Conservation (phyloP, 2,329 filamentous ascomycete genomes). For the Diaporthe nobilis region DNA sequence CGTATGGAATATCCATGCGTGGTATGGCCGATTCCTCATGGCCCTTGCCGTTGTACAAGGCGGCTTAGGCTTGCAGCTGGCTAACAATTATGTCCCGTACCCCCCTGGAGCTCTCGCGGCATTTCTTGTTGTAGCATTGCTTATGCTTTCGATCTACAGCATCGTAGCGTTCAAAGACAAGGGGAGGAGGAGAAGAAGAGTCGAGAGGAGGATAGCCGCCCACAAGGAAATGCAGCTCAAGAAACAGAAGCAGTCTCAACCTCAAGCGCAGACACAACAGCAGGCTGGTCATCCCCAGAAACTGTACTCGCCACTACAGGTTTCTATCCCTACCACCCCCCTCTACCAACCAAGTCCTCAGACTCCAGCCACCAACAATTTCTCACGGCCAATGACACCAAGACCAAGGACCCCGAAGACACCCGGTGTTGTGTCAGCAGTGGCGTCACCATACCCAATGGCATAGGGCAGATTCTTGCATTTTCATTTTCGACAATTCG, state of each 20-base stretch:
- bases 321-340: background rate
- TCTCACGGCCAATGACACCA: slow-evolving; percentile 5
- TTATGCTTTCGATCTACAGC: slow-evolving; percentile 3
- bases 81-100: background rate
- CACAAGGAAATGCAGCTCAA: background rate
- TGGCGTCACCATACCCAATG: background rate
- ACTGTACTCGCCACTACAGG: slow-evolving; percentile 1
- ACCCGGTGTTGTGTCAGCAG: background rate
- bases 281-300: background rate
- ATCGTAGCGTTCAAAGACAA: background rate
- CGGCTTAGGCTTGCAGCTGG: slow-evolving; percentile 2
- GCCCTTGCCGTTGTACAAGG: slow-evolving; percentile 1
- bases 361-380: slow-evolving; percentile 19
- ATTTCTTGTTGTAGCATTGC: background rate
- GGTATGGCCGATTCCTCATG: slow-evolving; percentile 13
- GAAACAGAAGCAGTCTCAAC: slow-evolving; percentile 15
- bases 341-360: slow-evolving; percentile 4
- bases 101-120: slow-evolving; percentile 13
- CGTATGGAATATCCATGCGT: slow-evolving; percentile 19
- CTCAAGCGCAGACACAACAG: background rate
- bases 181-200: background rate
- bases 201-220: background rate
- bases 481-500: background rate
- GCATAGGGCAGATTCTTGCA: background rate
- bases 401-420: slow-evolving; percentile 2